phyloP scores from a whole-genome alignment of 441 rosid species.

The Omphalea diandra region DNA sequence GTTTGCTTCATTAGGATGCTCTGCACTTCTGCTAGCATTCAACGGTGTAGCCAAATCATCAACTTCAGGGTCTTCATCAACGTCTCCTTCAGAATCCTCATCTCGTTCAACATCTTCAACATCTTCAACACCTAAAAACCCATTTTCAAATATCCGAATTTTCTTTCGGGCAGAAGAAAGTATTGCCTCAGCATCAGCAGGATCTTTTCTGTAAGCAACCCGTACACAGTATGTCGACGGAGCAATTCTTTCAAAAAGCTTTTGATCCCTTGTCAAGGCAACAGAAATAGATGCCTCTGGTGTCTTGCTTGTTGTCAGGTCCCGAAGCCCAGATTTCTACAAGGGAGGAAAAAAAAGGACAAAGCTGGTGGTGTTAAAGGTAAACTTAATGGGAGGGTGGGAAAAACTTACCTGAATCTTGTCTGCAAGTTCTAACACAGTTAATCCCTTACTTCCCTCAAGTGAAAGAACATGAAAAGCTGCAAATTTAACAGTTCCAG shows the following conservation, averaged over 20 bases:
- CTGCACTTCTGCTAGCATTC: constrained; percentile 42
- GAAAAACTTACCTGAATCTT: constrained; percentile 76
- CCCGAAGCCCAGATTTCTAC: constrained; percentile 98
- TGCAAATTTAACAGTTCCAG: constrained; percentile 99
- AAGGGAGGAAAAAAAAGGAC: constrained; percentile 11
- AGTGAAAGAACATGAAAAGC: constrained; percentile 99
- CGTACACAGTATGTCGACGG: constrained; percentile 99
- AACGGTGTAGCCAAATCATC: constrained; percentile 68
- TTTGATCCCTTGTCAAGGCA: constrained; percentile 97
- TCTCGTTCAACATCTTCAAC: constrained; percentile 93
- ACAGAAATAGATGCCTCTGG: constrained; percentile 99
- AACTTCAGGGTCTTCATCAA: constrained; percentile 90
- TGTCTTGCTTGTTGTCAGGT: constrained; percentile 96
- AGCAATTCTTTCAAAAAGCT: constrained; percentile 99
- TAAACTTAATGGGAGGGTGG: constrained; percentile 11
- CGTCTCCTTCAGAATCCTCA: constrained; percentile 89
- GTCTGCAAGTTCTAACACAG: constrained; percentile 93
- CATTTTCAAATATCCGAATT: constrained; percentile 85
- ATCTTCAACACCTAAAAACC: constrained; percentile 78
- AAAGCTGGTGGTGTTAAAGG: background rate
- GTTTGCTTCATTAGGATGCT: constrained; percentile 38
- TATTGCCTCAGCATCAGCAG: constrained; percentile 89
- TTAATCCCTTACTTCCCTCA: constrained; percentile 92
- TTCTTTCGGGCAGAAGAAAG: constrained; percentile 91
- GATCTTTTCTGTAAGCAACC: constrained; percentile 90